Percentiles rank a stretch among this genome's conserved stretches.
Evolutionary conservation across 2,329 filamentous ascomycete species (phyloP).

Genomic region (Fonsecaea nubica): DNA sequence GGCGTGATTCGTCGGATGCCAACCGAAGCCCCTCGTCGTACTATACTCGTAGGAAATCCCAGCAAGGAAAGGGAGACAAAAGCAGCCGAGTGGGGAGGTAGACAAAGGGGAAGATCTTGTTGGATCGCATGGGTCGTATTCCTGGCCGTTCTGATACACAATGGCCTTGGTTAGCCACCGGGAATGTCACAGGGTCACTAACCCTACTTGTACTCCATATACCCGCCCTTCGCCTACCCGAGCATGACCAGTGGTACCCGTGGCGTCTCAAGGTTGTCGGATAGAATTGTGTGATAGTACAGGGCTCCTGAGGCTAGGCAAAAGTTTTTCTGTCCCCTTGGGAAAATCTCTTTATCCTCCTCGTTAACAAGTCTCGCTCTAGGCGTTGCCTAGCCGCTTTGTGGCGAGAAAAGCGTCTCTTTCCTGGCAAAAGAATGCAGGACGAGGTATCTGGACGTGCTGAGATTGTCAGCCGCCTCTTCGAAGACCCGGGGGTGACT

Average conservation of each 20-base stretch:
- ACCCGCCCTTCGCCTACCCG: neutral
- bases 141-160: neutral
- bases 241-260: neutral
- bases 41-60: neutral
- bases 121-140: neutral
- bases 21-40: neutral
- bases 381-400: neutral
- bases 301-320: neutral
- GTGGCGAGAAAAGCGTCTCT: neutral
- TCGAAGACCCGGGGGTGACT: neutral
- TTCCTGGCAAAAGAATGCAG: neutral
- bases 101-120: neutral
- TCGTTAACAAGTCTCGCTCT: neutral
- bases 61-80: neutral
- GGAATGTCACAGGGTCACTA: neutral
- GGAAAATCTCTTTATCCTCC: neutral
- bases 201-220: neutral
- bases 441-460: neutral
- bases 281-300: neutral
- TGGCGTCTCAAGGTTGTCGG: neutral
- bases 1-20: slow-evolving; percentile 1
- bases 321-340: neutral
- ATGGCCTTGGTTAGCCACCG: neutral
- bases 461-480: neutral
- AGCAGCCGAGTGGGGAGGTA: neutral